Evolutionary conservation across 2,329 filamentous ascomycete species (phyloP).

Genomic region (Alternaria infectoria): DNA sequence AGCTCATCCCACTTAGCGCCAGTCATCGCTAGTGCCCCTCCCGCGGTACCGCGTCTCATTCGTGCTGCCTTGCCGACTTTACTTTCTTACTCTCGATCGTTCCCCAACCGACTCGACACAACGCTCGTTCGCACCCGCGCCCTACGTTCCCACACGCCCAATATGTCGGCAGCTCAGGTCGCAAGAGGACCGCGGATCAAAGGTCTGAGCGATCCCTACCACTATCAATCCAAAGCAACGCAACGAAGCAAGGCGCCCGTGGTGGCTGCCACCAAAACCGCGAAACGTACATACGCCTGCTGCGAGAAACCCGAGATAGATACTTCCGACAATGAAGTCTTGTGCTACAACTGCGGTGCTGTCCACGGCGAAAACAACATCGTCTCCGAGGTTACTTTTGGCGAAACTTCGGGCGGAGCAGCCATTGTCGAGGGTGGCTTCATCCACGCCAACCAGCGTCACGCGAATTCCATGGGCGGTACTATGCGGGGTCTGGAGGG

Average conservation of each 20-base stretch:
- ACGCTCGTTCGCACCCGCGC: not conserved
- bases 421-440: conserved; percentile 91
- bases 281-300: conserved; percentile 28
- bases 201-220: conserved; percentile 28
- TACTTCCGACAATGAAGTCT: conserved; percentile 23
- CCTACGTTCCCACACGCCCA: not conserved
- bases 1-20: not conserved
- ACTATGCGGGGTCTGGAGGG: conserved; percentile 55
- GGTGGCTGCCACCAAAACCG: conserved; percentile 21
- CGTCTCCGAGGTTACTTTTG: conserved; percentile 89
- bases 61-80: conserved; percentile 14
- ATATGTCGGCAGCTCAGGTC: conserved; percentile 28
- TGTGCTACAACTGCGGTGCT: conserved; percentile 81
- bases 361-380: conserved; percentile 87
- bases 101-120: not conserved
- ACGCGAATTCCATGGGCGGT: conserved; percentile 67
- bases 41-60: conserved; percentile 17
- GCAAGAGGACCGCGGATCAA: conserved; percentile 30
- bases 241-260: conserved; percentile 28
- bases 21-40: conserved; percentile 12
- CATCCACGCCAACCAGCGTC: conserved; percentile 83
- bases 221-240: conserved; percentile 26
- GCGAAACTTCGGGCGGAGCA: conserved; percentile 82
- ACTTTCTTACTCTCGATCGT: conserved; percentile 2
- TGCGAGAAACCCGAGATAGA: conserved; percentile 37